phyloP scores from a whole-genome alignment of 371 early-diverging fungal genomes.

The Lichtheimia corymbifera region DNA sequence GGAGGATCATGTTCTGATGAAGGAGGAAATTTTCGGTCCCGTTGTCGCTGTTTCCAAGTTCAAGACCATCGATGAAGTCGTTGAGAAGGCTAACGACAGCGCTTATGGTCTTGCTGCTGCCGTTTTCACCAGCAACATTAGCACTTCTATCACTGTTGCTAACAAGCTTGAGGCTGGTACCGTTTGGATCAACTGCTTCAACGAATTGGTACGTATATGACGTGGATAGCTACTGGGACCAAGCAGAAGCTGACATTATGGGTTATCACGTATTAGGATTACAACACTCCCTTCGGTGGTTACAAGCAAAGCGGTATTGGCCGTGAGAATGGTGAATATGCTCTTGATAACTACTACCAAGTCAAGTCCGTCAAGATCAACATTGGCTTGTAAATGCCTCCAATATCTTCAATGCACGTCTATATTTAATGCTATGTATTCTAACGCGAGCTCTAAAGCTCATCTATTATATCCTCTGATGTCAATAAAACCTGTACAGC shows the following conservation, averaged over 20 bases:
- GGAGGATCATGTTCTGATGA: slow-evolving; percentile 63
- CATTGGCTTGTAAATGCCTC: slow-evolving; percentile 13
- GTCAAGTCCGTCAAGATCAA: slow-evolving; percentile 34
- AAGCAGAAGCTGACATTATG: neutral
- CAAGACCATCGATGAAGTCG: slow-evolving; percentile 67
- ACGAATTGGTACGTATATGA: slow-evolving; percentile 33
- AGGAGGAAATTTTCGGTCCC: slow-evolving; percentile 87
- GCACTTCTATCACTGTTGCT: slow-evolving; percentile 67
- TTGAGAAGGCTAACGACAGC: slow-evolving; percentile 72
- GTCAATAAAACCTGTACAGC: no score
- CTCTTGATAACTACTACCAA: slow-evolving; percentile 69
- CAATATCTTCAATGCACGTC: no score
- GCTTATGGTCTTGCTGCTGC: slow-evolving; percentile 83
- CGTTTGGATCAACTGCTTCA: slow-evolving; percentile 26
- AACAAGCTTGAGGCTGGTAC: slow-evolving; percentile 39
- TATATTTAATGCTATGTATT: no score
- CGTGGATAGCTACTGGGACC: slow-evolving; percentile 31
- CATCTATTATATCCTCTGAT: no score
- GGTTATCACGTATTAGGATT: slow-evolving; percentile 37
- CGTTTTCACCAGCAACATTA: slow-evolving; percentile 75
- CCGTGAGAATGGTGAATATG: slow-evolving; percentile 76
- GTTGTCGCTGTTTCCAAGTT: slow-evolving; percentile 76
- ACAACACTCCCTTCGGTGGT: slow-evolving; percentile 79
- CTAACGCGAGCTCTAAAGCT: no score
- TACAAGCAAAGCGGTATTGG: slow-evolving; percentile 85